These are phyloP conservation scores for Paecilomyces niveus DNA, from an alignment of 2,329 filamentous ascomycete genomes.

Conservation along the genomic window DNA sequence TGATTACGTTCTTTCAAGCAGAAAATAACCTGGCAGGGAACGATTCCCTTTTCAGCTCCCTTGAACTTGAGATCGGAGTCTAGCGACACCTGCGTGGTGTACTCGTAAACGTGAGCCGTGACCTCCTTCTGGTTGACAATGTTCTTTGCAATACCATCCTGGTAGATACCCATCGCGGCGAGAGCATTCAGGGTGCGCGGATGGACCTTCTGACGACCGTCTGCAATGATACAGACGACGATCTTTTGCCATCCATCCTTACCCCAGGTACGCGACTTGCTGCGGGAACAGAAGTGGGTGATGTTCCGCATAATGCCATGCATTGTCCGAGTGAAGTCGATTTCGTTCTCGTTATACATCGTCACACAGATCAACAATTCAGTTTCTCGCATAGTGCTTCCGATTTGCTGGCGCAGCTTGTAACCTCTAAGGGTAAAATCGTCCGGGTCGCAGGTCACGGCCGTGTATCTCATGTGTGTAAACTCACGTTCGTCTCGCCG, in stretches of 20 bases:
- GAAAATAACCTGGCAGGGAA: conserved; percentile 97
- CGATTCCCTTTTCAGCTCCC: conserved; percentile 96
- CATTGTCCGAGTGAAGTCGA: conserved; percentile 95
- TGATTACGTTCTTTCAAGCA: conserved; percentile 96
- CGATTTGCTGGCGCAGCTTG: conserved; percentile 86
- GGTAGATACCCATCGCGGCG: conserved; percentile 95
- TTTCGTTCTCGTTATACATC: conserved; percentile 99
- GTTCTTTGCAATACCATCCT: conserved; percentile 98
- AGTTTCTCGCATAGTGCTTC: conserved; percentile 74
- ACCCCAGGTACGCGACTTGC: conserved; percentile 91
- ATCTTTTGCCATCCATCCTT: conserved; percentile 99
- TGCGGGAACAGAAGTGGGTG: conserved; percentile 87
- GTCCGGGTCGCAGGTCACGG: conserved; percentile 95
- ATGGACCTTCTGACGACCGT: conserved; percentile 89
- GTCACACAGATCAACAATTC: conserved; percentile 95
- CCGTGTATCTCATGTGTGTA: conserved; percentile 97
- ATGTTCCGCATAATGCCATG: conserved; percentile 99
- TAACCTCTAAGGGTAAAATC: conserved; percentile 86
- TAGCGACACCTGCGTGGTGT: conserved; percentile 94
- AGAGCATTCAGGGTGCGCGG: conserved; percentile 87
- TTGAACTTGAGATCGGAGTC: conserved; percentile 97
- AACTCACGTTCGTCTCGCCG: conserved; percentile 91
- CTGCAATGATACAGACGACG: conserved; percentile 92
- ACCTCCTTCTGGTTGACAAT: conserved; percentile 94
- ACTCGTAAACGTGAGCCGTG: conserved; percentile 95